Conservation (phyloP, 2,329 filamentous ascomycete genomes). For the Paecilomyces dactylethromorphus region DNA sequence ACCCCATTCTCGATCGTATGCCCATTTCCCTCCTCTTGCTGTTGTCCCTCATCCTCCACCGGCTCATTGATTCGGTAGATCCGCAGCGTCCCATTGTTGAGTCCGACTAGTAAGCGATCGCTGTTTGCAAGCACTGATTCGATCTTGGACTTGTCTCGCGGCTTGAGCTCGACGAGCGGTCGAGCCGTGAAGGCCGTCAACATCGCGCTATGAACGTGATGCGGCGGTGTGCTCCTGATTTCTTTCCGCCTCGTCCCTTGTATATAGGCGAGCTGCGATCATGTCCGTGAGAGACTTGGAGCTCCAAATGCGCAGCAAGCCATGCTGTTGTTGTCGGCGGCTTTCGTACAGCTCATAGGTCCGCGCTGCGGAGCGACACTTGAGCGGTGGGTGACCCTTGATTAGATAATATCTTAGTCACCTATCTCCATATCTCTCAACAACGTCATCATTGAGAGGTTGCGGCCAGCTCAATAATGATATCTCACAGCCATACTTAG, state of each 20-base stretch:
- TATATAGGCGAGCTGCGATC: conserved; percentile 4
- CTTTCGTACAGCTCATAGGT: neutral
- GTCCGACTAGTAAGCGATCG: conserved; percentile 83
- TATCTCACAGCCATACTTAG: no score
- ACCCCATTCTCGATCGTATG: conserved; percentile 10
- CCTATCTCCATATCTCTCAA: neutral
- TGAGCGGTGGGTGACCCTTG: neutral
- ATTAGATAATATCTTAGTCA: neutral
- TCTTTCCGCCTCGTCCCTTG: conserved; percentile 11
- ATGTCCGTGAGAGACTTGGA: conserved; percentile 9
- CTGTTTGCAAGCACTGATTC: conserved; percentile 92
- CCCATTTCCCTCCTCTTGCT: conserved; percentile 16
- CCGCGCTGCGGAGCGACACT: neutral
- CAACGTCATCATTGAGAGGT: no score
- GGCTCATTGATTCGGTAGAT: conserved; percentile 84
- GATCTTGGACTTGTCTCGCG: conserved; percentile 93
- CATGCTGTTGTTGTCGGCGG: conserved; percentile 8
- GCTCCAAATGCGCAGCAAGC: conserved; percentile 3
- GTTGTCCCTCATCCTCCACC: conserved; percentile 32
- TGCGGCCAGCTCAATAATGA: no score
- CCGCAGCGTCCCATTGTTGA: conserved; percentile 81
- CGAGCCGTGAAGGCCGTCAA: conserved; percentile 95
- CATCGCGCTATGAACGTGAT: conserved; percentile 49
- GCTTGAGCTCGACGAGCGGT: conserved; percentile 93
- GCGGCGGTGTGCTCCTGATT: conserved; percentile 9